These are phyloP conservation scores for Haematococcus lacustris DNA, from an alignment of 139 green algal species.

Conservation along the genomic window DNA sequence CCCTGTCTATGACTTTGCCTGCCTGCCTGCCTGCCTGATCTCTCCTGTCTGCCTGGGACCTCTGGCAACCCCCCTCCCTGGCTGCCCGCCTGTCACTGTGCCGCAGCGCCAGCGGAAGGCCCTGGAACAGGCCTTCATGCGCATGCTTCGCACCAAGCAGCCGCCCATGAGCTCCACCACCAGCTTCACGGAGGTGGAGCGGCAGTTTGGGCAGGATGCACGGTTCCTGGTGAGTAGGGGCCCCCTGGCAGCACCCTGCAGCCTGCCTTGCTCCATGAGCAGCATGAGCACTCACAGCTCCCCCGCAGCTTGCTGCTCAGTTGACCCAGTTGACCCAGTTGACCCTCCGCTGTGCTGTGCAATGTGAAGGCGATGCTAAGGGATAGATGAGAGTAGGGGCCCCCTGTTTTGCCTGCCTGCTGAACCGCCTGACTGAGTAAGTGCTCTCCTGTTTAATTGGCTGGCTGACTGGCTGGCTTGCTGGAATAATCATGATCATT, in stretches of 20 bases:
- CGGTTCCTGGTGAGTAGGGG: slow-evolving; percentile 2
- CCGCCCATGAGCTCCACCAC: slow-evolving; percentile 3
- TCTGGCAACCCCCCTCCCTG: too few relatives aligned
- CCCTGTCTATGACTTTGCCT: neutral
- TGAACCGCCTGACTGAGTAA: too few relatives aligned
- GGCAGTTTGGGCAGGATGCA: slow-evolving; percentile 2
- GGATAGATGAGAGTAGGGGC: too few relatives aligned
- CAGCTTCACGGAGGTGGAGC: neutral
- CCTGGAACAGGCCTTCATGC: slow-evolving; percentile 7
- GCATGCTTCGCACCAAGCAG: slow-evolving; percentile 10
- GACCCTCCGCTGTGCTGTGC: too few relatives aligned
- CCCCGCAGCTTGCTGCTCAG: too few relatives aligned
- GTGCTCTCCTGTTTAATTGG: neutral
- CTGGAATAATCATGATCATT: neutral
- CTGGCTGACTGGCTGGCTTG: too few relatives aligned
- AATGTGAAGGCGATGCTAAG: too few relatives aligned
- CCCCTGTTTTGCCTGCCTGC: neutral
- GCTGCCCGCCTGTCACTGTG: too few relatives aligned
- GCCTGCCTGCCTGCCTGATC: neutral
- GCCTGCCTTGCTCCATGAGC: neutral
- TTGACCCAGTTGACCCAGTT: too few relatives aligned
- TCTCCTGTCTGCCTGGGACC: too few relatives aligned
- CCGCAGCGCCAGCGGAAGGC: neutral
- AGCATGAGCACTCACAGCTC: too few relatives aligned
- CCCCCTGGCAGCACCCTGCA: neutral